A percentile compares a stretch with the other conserved stretches of the same genome.
Conservation (phyloP, 2,329 filamentous ascomycete species). For the Didymella segeticola region DNA sequence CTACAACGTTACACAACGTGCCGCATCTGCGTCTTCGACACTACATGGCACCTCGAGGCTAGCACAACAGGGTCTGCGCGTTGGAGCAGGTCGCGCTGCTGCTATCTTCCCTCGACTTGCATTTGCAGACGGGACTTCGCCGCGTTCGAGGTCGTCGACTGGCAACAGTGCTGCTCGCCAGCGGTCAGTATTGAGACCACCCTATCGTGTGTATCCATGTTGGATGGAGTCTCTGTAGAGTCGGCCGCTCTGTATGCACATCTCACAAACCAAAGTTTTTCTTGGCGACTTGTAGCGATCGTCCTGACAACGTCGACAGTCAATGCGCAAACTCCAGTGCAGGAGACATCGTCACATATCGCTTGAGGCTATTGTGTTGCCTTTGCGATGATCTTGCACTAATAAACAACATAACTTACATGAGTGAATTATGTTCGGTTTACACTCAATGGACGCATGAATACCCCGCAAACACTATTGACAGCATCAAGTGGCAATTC, state of each 20-base stretch:
- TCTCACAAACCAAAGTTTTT: not conserved
- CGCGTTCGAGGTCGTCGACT: not conserved
- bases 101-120: not conserved
- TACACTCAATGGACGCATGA: no score
- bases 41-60: not conserved
- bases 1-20: slow-evolving; percentile 45
- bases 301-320: not conserved
- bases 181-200: not conserved
- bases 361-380: no score
- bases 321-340: not conserved
- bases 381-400: no score
- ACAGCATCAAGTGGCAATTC: no score
- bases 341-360: no score
- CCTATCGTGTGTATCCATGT: not conserved
- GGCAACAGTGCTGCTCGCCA: not conserved
- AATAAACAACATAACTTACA: no score
- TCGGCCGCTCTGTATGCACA: slow-evolving; percentile 7
- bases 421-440: no score
- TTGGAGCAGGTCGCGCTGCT: not conserved
- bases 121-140: not conserved
- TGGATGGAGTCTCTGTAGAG: not conserved
- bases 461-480: no score
- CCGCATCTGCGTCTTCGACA: slow-evolving; percentile 35
- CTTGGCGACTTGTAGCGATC: not conserved
- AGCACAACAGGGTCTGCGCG: not conserved